Base-by-base conservation (phyloP, 2,329 filamentous ascomycete species). In the Cercospora sp. region DNA sequence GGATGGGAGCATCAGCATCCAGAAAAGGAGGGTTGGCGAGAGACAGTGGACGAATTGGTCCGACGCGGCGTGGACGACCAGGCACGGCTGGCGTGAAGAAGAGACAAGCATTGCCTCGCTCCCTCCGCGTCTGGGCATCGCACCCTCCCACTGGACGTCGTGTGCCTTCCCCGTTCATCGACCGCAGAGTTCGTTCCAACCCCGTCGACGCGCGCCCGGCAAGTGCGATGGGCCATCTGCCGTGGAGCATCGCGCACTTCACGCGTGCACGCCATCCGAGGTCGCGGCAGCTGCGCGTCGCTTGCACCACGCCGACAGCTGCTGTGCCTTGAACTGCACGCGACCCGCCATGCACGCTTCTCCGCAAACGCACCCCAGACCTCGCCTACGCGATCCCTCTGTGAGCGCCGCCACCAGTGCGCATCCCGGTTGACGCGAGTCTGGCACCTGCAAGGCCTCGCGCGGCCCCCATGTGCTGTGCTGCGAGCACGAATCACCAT, bases 181-280 rank as follows among this genome's bases (percentile, higher is more conserved):
- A 40, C 36, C 36, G 36, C 36, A 40, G 36, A 40, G 36, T 40
- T 40, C 36, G 36, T 36, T 5, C 10, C 33, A 36, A 36, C 33
- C 33, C 33, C 33, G 36, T 40, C 36, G 5, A 40, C 36, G 42
- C 18, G 42, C 42, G 2, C 20, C 20, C 48, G 48, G 48, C 48
- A 53, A 51, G 45, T 51, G 45, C 18, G 18, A 48, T 18, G 42
- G 42, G 42, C 3, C 42, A 48, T 48, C 42, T 48, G 42, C 42
- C 42, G 42, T 48, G 13, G 36, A 16, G 36, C 36, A 40, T 40
- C 36, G 36, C 36, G 33, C 60, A 62, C 23, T 26, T n/a, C 28
- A 53, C 12, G 33, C 33, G 12, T 16, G 33, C 33, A 36, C 12
- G 16, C 60, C 31, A 63, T 57, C 62, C 62, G 62, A 64, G 62